Evolutionary conservation across 2,329 filamentous ascomycete species (phyloP).

Genomic region (Blastomyces silverae): DNA sequence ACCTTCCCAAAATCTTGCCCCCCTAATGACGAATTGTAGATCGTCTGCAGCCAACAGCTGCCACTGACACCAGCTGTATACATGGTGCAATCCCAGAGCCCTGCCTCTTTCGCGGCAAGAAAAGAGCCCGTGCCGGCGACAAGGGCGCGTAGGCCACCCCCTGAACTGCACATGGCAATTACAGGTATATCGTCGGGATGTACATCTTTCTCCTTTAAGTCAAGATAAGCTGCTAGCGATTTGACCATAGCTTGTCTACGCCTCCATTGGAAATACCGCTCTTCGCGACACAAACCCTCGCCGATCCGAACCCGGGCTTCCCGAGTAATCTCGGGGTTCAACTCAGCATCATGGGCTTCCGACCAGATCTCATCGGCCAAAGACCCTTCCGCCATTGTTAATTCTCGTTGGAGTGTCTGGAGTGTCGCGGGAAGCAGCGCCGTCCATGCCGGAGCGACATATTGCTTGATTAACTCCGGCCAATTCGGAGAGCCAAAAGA

Average conservation of each 20-base stretch:
- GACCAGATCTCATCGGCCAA: slow-evolving; percentile 89
- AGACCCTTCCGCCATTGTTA: slow-evolving; percentile 80
- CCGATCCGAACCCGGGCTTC: slow-evolving; percentile 78
- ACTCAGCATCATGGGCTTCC: slow-evolving; percentile 74
- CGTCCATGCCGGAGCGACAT: slow-evolving; percentile 77
- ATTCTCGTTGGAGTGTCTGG: slow-evolving; percentile 75
- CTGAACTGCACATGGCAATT: slow-evolving; percentile 91
- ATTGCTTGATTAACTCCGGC: slow-evolving; percentile 55
- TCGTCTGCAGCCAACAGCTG: slow-evolving; percentile 86
- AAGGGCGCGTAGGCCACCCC: slow-evolving; percentile 80
- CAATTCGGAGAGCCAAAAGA: slow-evolving; percentile 39
- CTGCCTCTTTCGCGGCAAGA: slow-evolving; percentile 73
- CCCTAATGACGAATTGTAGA: slow-evolving; percentile 77
- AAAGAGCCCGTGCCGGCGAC: slow-evolving; percentile 87
- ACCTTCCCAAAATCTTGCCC: slow-evolving; percentile 60
- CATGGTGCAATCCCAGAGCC: slow-evolving; percentile 86
- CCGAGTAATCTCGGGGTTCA: slow-evolving; percentile 81
- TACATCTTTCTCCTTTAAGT: slow-evolving; percentile 69
- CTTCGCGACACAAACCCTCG: slow-evolving; percentile 71
- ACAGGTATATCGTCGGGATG: slow-evolving; percentile 86
- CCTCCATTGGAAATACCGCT: slow-evolving; percentile 64
- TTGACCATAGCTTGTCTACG: slow-evolving; percentile 62
- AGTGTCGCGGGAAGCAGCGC: slow-evolving; percentile 67
- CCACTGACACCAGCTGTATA: slow-evolving; percentile 95
- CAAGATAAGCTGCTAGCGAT: slow-evolving; percentile 76